Conservation (phyloP, 768 basidiomycete species). For the Peribolospora baueri region DNA sequence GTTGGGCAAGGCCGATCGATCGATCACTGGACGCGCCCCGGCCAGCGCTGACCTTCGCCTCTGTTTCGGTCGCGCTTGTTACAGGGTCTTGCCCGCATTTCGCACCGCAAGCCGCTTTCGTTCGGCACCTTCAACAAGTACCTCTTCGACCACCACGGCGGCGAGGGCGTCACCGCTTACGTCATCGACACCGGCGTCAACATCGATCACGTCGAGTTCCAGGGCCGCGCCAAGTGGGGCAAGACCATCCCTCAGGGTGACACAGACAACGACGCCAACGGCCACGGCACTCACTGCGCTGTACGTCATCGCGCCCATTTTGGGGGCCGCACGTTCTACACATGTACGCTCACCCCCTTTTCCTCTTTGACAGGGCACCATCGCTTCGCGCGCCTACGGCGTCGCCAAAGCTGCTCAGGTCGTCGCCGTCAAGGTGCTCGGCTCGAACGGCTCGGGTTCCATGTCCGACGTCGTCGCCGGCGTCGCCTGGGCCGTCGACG, state of each 20-base stretch:
- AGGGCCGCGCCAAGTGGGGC: constrained; percentile 77
- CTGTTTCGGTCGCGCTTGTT: constrained; percentile 5
- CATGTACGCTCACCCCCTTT: not conserved
- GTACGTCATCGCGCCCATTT: not conserved
- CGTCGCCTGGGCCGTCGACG: constrained; percentile 48
- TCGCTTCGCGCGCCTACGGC: constrained; percentile 78
- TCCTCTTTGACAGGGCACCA: constrained; percentile 28
- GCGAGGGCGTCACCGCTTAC: constrained; percentile 73
- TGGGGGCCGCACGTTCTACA: not conserved
- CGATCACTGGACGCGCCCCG: not conserved
- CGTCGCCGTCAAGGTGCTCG: constrained; percentile 66
- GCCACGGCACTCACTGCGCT: constrained; percentile 41
- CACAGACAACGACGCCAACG: constrained; percentile 66
- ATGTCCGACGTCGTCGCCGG: constrained; percentile 87
- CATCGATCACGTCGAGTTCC: constrained; percentile 56
- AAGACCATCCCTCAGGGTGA: constrained; percentile 50
- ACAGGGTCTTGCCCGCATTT: constrained; percentile 85
- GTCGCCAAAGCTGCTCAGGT: constrained; percentile 83
- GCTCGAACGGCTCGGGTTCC: constrained; percentile 76
- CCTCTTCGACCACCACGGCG: constrained; percentile 42
- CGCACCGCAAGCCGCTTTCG: constrained; percentile 50
- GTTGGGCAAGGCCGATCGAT: not conserved
- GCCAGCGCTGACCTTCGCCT: not conserved
- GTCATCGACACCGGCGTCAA: constrained; percentile 51
- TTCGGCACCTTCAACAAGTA: constrained; percentile 71